Percentiles rank a stretch among this genome's conserved stretches.
Conservation (phyloP, 2,329 filamentous ascomycete genomes). For the Neocucurbitaria cava region DNA sequence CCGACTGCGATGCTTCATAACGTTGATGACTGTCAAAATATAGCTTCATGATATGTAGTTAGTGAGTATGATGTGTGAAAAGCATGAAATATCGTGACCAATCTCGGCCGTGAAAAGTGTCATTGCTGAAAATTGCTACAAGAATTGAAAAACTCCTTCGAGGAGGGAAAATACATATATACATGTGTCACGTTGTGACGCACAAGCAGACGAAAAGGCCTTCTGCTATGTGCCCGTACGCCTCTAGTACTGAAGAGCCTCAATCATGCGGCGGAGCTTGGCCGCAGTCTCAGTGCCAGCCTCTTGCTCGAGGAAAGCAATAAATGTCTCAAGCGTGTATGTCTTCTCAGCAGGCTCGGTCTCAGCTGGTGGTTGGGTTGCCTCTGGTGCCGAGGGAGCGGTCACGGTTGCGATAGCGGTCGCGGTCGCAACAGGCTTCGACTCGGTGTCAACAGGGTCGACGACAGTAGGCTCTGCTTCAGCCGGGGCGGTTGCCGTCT, state of each 20-base stretch:
- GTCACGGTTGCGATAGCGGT: neutral
- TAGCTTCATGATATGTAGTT: no score
- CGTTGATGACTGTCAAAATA: no score
- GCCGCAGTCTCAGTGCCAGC: slow-evolving; percentile 14
- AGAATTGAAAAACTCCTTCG: neutral
- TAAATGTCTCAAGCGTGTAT: slow-evolving; percentile 25
- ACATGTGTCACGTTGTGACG: neutral
- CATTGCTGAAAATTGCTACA: neutral
- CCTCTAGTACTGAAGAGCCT: slow-evolving; percentile 15
- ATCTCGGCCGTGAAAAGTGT: neutral
- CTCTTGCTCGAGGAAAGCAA: slow-evolving; percentile 21
- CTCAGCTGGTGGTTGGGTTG: neutral
- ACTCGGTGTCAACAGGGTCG: slow-evolving; percentile 2
- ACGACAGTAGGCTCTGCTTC: slow-evolving; percentile 9
- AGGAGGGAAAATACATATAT: neutral
- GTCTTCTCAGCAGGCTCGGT: slow-evolving; percentile 19
- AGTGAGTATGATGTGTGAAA: neutral
- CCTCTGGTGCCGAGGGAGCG: neutral
- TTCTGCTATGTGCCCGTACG: neutral
- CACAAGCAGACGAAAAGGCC: neutral
- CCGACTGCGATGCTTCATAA: no score
- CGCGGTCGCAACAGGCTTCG: neutral
- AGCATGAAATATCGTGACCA: neutral
- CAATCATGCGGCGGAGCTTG: slow-evolving; percentile 23
- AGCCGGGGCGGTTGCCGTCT: slow-evolving; percentile 8